These are phyloP conservation scores for Raffaelea arxii DNA, from an alignment of 2,329 filamentous ascomycete species.

Conservation along the genomic window DNA sequence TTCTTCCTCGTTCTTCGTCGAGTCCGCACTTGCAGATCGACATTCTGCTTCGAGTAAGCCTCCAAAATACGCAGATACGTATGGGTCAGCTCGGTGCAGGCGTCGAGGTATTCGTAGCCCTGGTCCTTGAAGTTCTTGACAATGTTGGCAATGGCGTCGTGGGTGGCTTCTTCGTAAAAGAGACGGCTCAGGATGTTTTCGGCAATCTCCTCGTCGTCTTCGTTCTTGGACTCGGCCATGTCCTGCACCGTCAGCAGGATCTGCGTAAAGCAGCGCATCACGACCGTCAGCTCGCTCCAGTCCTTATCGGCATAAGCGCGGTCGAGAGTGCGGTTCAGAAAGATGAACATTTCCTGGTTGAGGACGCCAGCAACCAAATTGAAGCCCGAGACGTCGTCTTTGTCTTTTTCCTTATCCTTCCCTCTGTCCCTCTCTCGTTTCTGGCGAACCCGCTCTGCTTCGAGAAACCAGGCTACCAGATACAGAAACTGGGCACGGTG, in stretches of 20 bases:
- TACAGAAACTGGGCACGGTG: conserved; percentile 88
- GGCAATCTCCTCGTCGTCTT: conserved; percentile 95
- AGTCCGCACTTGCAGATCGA: conserved; percentile 85
- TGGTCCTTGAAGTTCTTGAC: conserved; percentile 85
- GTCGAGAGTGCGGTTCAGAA: conserved; percentile 75
- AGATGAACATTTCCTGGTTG: conserved; percentile 90
- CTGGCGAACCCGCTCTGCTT: conserved; percentile 69
- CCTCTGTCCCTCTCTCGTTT: conserved; percentile 34
- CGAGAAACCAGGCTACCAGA: conserved; percentile 82
- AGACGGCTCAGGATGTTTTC: conserved; percentile 94
- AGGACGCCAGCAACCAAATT: conserved; percentile 80
- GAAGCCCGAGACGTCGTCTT: conserved; percentile 61
- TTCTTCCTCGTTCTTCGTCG: conserved; percentile 64
- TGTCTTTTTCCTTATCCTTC: conserved; percentile 30
- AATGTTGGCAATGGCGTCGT: conserved; percentile 76
- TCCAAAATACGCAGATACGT: conserved; percentile 90
- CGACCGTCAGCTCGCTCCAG: conserved; percentile 77
- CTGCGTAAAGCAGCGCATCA: conserved; percentile 91
- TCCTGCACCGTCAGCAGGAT: conserved; percentile 87
- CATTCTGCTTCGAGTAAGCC: conserved; percentile 87
- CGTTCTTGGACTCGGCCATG: conserved; percentile 73
- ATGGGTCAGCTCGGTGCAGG: conserved; percentile 81
- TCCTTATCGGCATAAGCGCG: conserved; percentile 70
- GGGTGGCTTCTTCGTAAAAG: conserved; percentile 96
- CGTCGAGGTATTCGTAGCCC: conserved; percentile 86